These are phyloP conservation scores for Penicillium sp. DNA, from an alignment of 2,329 filamentous ascomycete genomes.

Conservation along the genomic window DNA sequence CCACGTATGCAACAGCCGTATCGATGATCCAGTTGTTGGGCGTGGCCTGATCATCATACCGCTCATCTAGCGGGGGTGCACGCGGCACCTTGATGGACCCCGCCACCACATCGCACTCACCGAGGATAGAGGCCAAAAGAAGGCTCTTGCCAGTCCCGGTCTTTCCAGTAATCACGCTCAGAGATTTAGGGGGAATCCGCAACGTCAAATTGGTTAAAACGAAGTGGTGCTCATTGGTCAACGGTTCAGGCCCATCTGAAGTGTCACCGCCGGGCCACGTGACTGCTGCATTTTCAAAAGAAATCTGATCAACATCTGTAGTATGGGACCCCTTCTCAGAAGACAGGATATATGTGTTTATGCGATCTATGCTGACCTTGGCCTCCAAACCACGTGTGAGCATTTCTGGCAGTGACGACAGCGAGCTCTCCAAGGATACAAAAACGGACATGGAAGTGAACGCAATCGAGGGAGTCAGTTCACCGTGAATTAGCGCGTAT, in stretches of 20 bases:
- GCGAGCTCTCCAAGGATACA: constrained; percentile 66
- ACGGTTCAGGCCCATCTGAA: constrained; percentile 37
- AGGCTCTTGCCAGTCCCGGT: constrained; percentile 77
- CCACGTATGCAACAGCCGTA: constrained; percentile 65
- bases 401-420: constrained; percentile 62
- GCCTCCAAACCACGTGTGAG: constrained; percentile 68
- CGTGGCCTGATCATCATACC: constrained; percentile 60
- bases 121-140: constrained; percentile 68
- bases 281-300: constrained; percentile 64
- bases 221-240: constrained; percentile 50
- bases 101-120: constrained; percentile 66
- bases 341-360: constrained; percentile 69
- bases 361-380: constrained; percentile 66
- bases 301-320: constrained; percentile 56
- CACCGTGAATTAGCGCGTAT: constrained; percentile 62
- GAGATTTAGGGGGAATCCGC: constrained; percentile 62
- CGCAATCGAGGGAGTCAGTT: constrained; percentile 66
- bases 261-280: constrained; percentile 65
- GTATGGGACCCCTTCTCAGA: constrained; percentile 61
- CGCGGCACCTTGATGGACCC: constrained; percentile 54
- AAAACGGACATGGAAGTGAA: constrained; percentile 74
- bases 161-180: constrained; percentile 72
- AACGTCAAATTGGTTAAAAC: constrained; percentile 62
- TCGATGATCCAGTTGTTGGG: constrained; percentile 47
- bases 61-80: constrained; percentile 44